Evolutionary conservation across 1,284 basidiomycete genomes (phyloP), one percentile per base, ranked within the genome.

Genomic region (Ustilago xerochloae): DNA sequence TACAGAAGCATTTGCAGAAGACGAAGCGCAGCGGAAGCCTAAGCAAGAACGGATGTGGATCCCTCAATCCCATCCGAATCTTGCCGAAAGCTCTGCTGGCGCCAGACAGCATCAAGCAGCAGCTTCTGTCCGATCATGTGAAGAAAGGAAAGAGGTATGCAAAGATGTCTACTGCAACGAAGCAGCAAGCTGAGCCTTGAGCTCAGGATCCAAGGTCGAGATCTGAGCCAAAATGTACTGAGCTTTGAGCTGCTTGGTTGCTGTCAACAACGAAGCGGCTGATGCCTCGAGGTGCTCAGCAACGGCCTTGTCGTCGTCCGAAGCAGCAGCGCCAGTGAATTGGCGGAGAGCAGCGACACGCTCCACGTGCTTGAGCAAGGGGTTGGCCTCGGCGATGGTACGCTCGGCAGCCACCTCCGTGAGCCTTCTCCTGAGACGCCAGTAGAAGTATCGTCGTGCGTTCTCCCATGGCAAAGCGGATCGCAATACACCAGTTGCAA

Each of bases 401-500:
- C 61, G 63, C 49, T 70, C 62, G 32, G 72, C 75, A 24, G 69
- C 65, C 18, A 75, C 75, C 64, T 85, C 83, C 36, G 67, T 61
- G 47, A 89, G 78, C 71, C 88, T 86, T 51, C 87, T 84, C 62
- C 94, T 91, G 49, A 95, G 88, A 57, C 93, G 91, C 94, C 93
- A 96, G 88, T 97, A 99, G 89, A 99, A 98, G 85, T 91, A 90
- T 71, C 79, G 76, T 70, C 96, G 91, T 48, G 94, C 90, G 70
- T 93, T 89, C 84, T 91, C 91, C 84, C 84, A 85, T 10, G 76
- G 65, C 89, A 90, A 30, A 90, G 88, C 81, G 89, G 92, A 45
- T 91, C 94, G 83, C 92, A 97, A 84, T 28, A 85, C 85, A 18
- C 94, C 95, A 86, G 98, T 98, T 28, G 95, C 95, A 86, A 97